These are phyloP conservation scores for Bipolaris bicolor DNA, from an alignment of 2,329 filamentous ascomycete species.

Conservation along the genomic window DNA sequence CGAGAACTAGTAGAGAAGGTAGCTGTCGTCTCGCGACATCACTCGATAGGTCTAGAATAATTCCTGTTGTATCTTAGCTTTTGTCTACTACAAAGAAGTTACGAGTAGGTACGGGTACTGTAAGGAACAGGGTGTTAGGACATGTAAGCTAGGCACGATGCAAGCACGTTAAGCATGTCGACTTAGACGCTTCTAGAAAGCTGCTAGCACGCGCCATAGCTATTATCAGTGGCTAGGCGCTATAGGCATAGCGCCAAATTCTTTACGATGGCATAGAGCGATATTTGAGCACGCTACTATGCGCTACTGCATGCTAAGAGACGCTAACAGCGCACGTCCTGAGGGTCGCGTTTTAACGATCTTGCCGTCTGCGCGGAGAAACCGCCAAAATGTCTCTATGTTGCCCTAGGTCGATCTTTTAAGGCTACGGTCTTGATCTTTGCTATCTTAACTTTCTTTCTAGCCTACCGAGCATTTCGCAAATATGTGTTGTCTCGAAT, in stretches of 20 bases:
- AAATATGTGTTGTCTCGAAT: neutral
- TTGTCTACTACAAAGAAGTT: too few relatives aligned
- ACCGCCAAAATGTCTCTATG: too few relatives aligned
- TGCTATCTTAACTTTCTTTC: neutral
- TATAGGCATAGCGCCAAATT: conserved; percentile 3
- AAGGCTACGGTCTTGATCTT: neutral
- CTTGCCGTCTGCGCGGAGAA: too few relatives aligned
- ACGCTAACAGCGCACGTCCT: neutral
- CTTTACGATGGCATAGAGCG: neutral
- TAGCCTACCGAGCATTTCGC: neutral
- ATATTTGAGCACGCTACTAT: conserved; percentile 3
- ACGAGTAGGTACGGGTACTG: too few relatives aligned
- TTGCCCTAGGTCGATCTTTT: too few relatives aligned
- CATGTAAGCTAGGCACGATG: conserved; percentile 1
- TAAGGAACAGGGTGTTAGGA: neutral
- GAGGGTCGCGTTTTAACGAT: neutral
- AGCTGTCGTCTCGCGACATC: too few relatives aligned
- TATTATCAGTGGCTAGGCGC: neutral
- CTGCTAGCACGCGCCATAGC: neutral
- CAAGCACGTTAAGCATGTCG: neutral
- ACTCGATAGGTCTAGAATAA: too few relatives aligned
- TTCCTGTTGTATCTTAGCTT: too few relatives aligned
- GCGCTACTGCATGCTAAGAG: neutral
- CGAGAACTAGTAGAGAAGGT: too few relatives aligned
- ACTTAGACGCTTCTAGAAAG: neutral